Base-by-base conservation (phyloP, 169 alveolate genomes). In the Eimeria praecox region DNA sequence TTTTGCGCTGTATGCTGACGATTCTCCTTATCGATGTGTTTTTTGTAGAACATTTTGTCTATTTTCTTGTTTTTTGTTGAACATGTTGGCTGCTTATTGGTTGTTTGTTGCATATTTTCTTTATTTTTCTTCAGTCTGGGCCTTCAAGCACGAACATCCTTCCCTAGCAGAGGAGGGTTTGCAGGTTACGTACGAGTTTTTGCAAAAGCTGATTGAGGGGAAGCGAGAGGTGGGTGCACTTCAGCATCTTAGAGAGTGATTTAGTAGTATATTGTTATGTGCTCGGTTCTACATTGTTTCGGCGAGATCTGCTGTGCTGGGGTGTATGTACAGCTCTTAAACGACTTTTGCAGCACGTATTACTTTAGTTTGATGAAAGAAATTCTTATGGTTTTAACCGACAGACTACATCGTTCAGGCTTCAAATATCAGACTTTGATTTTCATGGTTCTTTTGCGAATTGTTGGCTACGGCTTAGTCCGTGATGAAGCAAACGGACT, bases 81-180 rank as follows among this genome's bases (percentile, higher is more conserved):
- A n/a, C n/a, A n/a, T n/a, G n/a, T n/a, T n/a, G n/a, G n/a, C n/a
- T n/a, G n/a, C n/a, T n/a, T n/a, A n/a, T n/a, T n/a, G n/a, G 3
- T 24, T 12, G 18, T 56, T 56, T 27, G 35, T 30, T 27, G 10
- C n/a, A 38, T 33, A 9, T 75, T 33, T 75, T 3, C 8, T 12
- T 8, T 64, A 44, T 59, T 22, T 38, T 10, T 3, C 14, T 44
- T 8, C 90, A 80, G 97, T 97, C 24, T 97, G 98, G 97, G 98
- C 98, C 12, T 95, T 97, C 44, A 97, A 97, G 62, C 98, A 97
- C 94, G 97, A 96, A 49, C 98, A 97, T 40, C 98, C 98, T 8
- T 92, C 96, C n/a, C 97, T 97, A 96, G 97, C 98, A 0, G 98
- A 97, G 86, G 96, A 97, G 75, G 98, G 98, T 2, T 86, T 97